Evolutionary conservation across 2,329 filamentous ascomycete species (phyloP), one percentile per base, ranked within the genome.

Genomic region (Aureobasidium zeae): DNA sequence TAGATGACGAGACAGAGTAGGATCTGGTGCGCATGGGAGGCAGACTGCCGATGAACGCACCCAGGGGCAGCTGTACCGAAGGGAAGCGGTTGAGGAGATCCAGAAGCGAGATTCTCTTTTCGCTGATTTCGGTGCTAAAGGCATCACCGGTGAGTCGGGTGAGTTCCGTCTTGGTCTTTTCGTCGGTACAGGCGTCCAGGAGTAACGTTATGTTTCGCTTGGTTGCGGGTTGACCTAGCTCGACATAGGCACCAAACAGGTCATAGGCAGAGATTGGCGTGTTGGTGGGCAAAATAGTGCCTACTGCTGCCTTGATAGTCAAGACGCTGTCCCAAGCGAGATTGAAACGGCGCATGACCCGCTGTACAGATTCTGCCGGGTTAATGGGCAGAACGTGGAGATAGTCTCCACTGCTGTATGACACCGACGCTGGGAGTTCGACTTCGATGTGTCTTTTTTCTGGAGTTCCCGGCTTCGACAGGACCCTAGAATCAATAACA

Each of bases 341-440:
- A 1, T 72, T 65, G 57, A 87, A 88, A 15, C 72, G 68, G 13
- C 64, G 65, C 62, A 86, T 75, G 0, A 75, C 81, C 7, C 81
- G 71, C 4, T 71, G 68, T 2, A 88, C 73, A 8, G 68, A 76
- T 21, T 71, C 63, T 33, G 69, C 69, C 1, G 77, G 76, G 57
- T 89, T 89, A 21, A 84, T 63, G 0, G 84, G 84, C 2, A 55
- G 50, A 1, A 59, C 49, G 0, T 81, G 80, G 0, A 89, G 71
- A 57, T 91, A 89, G 56, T 89, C 84, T 11, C 84, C 85, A 2
- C 80, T 74, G 28, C 73, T 71, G 61, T 88, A 89, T 0, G 69
- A 71, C 67, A 77, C 63, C 6, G 59, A 63, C 1, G 60, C 61
- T 1, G 67, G 67, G 6, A 70, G 54, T 37, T 63, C 59, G 45